Base-by-base conservation (phyloP, 352 stramenopile species). In the Phytophthora citricola region DNA sequence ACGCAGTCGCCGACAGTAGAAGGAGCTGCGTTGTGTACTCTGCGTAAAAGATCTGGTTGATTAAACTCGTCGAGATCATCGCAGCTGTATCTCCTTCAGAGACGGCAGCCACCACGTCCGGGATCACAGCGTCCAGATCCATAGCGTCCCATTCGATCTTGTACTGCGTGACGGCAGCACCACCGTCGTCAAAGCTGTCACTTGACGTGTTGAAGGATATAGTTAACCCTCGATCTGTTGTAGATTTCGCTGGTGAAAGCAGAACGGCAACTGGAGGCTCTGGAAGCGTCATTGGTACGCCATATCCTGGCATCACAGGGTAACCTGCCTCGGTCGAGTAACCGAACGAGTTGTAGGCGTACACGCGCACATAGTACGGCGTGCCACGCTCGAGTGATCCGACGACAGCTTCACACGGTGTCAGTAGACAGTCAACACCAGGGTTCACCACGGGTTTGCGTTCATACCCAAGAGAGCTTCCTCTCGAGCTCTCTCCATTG, bases 101-200 rank as follows among this genome's bases (percentile, higher is more conserved):
- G 4, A 73, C 31, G 15, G 29, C 43, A 24, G 38, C 22, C n/a
- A 76, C 36, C 1, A 76, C 49, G 6, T 41, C 36, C 6, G 64
- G 58, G 22, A 81, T 58, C 8, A 94, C 66, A 6, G 84, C 80
- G 11, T 89, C 78, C 7, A 95, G 55, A 44, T 94, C 90, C 75
- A 98, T 92, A 3, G 78, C 82, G 63, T 98, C 95, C 93, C 93
- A 99, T 46, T 98, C 91, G 49, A 99, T 87, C 57, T 93, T 91
- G 67, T 97, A 97, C 56, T 92, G 75, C 11, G 73, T 95, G n/a
- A 97, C 81, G 1, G 72, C 66, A 0, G 85, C 79, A 7, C 93
- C 93, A 5, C 93, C 93, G 45, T 95, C 81, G 60, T 97, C 79
- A 55, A 84, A 80, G 10, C 70, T 78, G 17, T 51, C 47, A 6